Conservation (phyloP, 306 rosid genomes). For the Corylus heterophylla region DNA sequence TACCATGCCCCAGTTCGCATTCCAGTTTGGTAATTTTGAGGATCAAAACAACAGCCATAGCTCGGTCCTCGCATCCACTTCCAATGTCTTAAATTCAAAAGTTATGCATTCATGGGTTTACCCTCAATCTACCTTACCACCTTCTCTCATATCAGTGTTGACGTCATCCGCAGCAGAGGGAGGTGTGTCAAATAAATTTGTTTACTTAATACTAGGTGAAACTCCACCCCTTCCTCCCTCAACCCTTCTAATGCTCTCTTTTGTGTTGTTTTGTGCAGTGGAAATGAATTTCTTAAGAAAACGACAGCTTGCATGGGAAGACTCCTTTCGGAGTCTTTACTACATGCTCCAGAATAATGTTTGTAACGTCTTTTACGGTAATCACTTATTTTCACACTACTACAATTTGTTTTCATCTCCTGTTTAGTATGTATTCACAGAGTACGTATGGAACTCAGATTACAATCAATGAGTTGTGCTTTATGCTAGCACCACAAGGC, state of each 20-base stretch:
- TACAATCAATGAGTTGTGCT: not conserved
- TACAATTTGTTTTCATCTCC: slow-evolving; percentile 4
- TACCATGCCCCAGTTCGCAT: slow-evolving; percentile 41
- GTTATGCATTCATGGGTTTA: slow-evolving; percentile 84
- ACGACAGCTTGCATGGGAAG: slow-evolving; percentile 82
- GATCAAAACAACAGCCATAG: slow-evolving; percentile 38
- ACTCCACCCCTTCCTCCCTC: not conserved
- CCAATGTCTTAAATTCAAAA: slow-evolving; percentile 33
- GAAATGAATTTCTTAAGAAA: slow-evolving; percentile 75
- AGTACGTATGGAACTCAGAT: slow-evolving; percentile 16
- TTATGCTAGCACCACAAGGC: not conserved
- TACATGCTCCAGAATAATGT: slow-evolving; percentile 73
- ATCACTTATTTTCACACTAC: slow-evolving; percentile 16
- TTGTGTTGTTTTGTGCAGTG: slow-evolving; percentile 39
- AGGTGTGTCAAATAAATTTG: slow-evolving; percentile 46
- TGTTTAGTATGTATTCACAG: not conserved
- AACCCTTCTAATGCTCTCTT: not conserved
- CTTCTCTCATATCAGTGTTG: slow-evolving; percentile 69
- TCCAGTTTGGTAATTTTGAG: slow-evolving; percentile 33
- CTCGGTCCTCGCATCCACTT: slow-evolving; percentile 30
- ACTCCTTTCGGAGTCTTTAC: slow-evolving; percentile 85
- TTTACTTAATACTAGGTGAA: not conserved
- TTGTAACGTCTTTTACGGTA: slow-evolving; percentile 94
- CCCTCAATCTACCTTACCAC: slow-evolving; percentile 82
- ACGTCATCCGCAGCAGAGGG: slow-evolving; percentile 63